Base-by-base conservation (phyloP, 305 asterid genomes). In the Fraxinus xanthoxyloides region DNA sequence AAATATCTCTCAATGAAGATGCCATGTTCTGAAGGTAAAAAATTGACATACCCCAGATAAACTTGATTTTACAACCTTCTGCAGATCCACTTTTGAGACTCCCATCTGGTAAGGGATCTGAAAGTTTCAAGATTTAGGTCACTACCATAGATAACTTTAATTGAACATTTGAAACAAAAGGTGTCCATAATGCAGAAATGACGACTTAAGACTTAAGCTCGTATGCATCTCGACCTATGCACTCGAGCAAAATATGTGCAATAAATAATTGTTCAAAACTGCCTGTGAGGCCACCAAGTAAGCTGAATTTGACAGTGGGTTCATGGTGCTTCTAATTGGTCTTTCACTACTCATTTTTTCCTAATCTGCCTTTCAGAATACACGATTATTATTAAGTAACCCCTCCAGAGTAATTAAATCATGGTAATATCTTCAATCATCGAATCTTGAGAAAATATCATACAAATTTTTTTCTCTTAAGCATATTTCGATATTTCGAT, bases 21-120 rank as follows among this genome's bases (percentile, higher is more conserved):
- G 76, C 82, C 77, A 76, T 82, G 5, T 65, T 75, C 77, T 77
- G 23, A 75, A 81, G 56, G 84, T n/a, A 17, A 59, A 15, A 77
- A 63, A 79, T 69, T 81, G 76, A 73, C 96, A 88, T 89, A 97
- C 99, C 97, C 97, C 98, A 48, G 98, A 92, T 86, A 97, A 89
- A 86, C 98, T 95, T 80, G 98, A 88, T 83, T 97, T 97, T 36
- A 97, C 92, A 84, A 90, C 98, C 91, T 97, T 97, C 82, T 97
- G 91, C 77, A 97, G 92, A 89, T 97, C 99, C 92, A 87, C 78
- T 87, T 97, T 97, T 75, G 98, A 95, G 88, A 95, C 85, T 79
- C 99, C 99, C 85, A 97, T 91, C 90, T 95, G 98, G 89, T 90
- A 97, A 0, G 98, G 97, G 80, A 97, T 97, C 99, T 97, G 92